Percentiles rank a stretch among this genome's conserved stretches.
These are phyloP conservation scores for Knoxdaviesia capensis DNA, from an alignment of 2,329 filamentous ascomycete genomes.

Conservation along the genomic window DNA sequence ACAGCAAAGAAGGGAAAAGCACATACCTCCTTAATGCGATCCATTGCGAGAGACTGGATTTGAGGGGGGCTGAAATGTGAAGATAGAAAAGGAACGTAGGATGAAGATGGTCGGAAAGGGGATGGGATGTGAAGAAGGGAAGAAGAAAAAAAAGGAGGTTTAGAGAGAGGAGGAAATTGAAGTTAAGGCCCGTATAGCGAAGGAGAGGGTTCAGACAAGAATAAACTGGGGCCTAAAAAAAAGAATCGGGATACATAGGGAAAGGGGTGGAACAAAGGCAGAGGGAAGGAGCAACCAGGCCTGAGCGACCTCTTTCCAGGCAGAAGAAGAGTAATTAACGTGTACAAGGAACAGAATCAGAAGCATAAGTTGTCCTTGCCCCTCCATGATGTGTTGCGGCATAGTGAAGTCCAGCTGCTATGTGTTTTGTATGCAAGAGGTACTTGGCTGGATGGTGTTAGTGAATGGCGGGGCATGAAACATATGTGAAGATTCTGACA, in stretches of 20 bases:
- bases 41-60: constrained; percentile 30
- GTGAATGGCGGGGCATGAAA: too few species aligned
- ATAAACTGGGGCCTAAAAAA: background rate
- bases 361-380: too few species aligned
- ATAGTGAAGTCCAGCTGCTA: too few species aligned
- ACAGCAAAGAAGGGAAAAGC: too few species aligned
- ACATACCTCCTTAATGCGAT: constrained; percentile 72
- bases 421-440: too few species aligned
- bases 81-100: constrained; percentile 1
- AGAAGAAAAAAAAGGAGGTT: constrained; percentile 1
- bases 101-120: background rate
- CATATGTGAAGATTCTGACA: too few species aligned
- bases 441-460: too few species aligned
- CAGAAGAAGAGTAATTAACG: constrained; percentile 1
- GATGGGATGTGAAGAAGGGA: constrained; percentile 1
- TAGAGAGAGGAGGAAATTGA: constrained; percentile 2
- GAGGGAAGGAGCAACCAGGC: background rate
- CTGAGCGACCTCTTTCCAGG: background rate
- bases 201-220: background rate
- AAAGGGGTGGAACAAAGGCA: background rate
- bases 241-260: background rate
- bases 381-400: too few species aligned
- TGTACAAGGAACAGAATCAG: too few species aligned
- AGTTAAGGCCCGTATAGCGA: background rate
- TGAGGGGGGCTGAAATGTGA: constrained; percentile 10